Evolutionary conservation across 257 asterid genomes (phyloP), one percentile per base, ranked within the genome.

Genomic region (Apocynum venetum): DNA sequence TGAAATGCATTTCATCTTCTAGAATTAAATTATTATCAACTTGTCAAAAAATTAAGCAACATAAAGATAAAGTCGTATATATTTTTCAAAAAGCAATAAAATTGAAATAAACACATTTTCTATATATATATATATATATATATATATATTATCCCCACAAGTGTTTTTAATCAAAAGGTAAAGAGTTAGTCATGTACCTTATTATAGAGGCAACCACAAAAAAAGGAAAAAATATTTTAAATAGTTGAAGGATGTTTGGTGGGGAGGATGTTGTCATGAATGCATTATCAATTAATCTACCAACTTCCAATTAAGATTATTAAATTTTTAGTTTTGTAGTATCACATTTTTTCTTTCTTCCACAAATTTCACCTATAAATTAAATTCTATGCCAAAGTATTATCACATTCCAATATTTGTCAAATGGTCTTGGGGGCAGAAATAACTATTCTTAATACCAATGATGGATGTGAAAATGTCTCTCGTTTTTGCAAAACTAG

Each of bases 181-280:
- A 31, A 72, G 17, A 36, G 3, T 52, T 73, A 44, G 20, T 31
- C 52, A 73, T 36, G 36, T 38, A n/a, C 44, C 70, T 35, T 35
- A 51, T 36, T 17, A 36, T 14, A 35, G 1, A 55, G 8, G 7
- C 20, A 53, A 73, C 12, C 49, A 38, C 38, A 19, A 73, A 40
- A 14, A 20, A 9, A 12, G 17, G 14, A 11, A 65, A 12, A 65
- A 3, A 4, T 6, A 64, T 64, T 4, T 2, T 40, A 13, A 72
- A 25, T 7, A 38, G 55, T 51, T 51, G 10, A 35, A 72, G 25
- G 12, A 9, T 41, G 67, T 73, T 73, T 55, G 68, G 77, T 73
- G 19, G 67, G 67, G 35, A 55, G 43, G 64, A 56, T 73, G 49
- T 40, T 73, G 53, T 73, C 52, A 15, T 46, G 38, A 73, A 40